Conservation (phyloP, 257 asterid genomes). For the Solanum paucissectum region DNA sequence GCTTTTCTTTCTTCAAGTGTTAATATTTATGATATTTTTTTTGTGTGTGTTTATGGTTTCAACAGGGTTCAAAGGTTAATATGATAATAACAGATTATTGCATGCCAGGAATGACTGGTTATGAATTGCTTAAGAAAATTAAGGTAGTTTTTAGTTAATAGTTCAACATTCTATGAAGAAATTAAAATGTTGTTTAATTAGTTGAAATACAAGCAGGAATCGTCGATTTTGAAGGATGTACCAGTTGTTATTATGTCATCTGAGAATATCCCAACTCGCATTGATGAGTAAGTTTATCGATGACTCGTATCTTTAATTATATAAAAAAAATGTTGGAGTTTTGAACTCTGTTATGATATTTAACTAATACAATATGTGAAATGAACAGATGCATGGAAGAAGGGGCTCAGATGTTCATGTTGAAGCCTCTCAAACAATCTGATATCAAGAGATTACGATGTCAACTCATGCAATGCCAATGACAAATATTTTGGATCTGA, state of each 20-base stretch:
- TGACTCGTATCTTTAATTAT: neutral
- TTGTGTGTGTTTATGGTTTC: neutral
- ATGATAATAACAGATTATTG: slow-evolving; percentile 60
- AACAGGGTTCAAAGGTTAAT: slow-evolving; percentile 40
- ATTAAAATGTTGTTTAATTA: neutral
- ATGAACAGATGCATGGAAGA: slow-evolving; percentile 41
- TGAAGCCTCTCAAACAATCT: slow-evolving; percentile 52
- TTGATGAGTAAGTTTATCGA: slow-evolving; percentile 26
- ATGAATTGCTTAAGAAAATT: slow-evolving; percentile 57
- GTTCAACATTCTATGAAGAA: neutral
- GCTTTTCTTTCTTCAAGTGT: neutral
- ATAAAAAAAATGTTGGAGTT: neutral
- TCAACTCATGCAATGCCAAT: slow-evolving; percentile 24
- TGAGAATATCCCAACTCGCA: slow-evolving; percentile 55
- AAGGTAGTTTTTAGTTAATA: slow-evolving; percentile 22
- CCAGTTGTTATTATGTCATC: slow-evolving; percentile 64
- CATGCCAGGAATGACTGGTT: slow-evolving; percentile 74
- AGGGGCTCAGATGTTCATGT: slow-evolving; percentile 68
- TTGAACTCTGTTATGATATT: neutral
- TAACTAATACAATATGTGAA: neutral
- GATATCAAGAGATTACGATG: slow-evolving; percentile 47
- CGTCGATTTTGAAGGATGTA: slow-evolving; percentile 46
- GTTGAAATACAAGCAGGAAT: slow-evolving; percentile 27
- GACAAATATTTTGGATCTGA: neutral
- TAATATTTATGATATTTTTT: neutral